Base-by-base conservation (phyloP, 345 rosid genomes). In the Acer campestre region DNA sequence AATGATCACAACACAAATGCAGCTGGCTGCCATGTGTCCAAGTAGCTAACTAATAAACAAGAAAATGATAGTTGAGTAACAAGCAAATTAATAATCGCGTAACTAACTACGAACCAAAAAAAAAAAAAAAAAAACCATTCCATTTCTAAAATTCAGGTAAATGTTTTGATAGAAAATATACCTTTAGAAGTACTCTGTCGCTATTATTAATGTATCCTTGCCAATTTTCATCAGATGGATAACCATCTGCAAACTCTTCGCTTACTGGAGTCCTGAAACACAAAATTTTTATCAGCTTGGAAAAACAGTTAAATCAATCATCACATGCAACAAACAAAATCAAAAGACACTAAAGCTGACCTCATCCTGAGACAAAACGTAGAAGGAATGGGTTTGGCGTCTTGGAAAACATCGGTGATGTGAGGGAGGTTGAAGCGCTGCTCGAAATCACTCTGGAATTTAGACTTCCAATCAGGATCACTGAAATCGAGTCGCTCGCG, bases 131-230 rank as follows among this genome's bases (percentile, higher is more conserved):
- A 23, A 6, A 56, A 56, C 2, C 9, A 27, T 9, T 42, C 56
- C 51, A 10, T 40, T n/a, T 44, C 13, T 10, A 44, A 13, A 27
- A 40, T 40, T 0, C 27, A 9, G 49, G 49, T 46, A 42, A 42
- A 42, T 42, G 46, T 42, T 8, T 42, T 42, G 46, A 42, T 42
- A 17, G 6, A 7, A 12, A 7, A 29, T 18, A 59, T 51, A 92
- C 98, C 99, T 97, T 97, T 64, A 97, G 95, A 78, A 97, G 98
- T 22, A 97, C 96, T 61, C 98, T 84, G 48, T 97, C 98, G 55
- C 82, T 89, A 79, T 93, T 94, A 64, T 97, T 94, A 61, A 97
- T 94, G 82, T 97, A 94, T 53, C 99, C 98, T 68, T 94, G 94
- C 98, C 99, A 97, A 77, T 93, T 89, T 78, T 93, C 98, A 79